phyloP scores from a whole-genome alignment of 148 eudicot species.

The Oxyria digyna region DNA sequence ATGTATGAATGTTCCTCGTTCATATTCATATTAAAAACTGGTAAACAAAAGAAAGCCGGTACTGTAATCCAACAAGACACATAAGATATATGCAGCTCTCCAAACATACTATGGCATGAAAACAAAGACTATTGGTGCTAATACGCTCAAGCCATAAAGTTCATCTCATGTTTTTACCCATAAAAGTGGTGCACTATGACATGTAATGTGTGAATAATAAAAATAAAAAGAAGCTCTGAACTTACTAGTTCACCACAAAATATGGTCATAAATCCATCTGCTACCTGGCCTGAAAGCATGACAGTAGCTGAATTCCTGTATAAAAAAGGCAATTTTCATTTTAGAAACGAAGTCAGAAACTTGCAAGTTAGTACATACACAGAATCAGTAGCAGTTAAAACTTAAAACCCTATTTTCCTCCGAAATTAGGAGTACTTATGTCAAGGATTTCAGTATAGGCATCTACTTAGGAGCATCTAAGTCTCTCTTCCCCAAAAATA shows the following conservation, averaged over 20 bases:
- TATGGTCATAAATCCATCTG: conserved; percentile 77
- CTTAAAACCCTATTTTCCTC: neutral
- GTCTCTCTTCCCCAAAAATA: neutral
- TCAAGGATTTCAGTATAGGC: neutral
- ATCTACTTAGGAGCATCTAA: neutral
- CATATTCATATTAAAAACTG: neutral
- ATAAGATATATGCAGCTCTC: neutral
- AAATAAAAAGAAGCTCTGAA: neutral
- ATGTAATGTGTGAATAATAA: neutral
- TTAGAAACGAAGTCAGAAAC: neutral
- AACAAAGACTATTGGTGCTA: neutral
- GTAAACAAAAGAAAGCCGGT: neutral
- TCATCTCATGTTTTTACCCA: neutral
- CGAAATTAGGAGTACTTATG: neutral
- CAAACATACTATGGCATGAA: neutral
- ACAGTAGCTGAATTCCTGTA: conserved; percentile 73
- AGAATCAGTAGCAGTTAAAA: too few relatives aligned
- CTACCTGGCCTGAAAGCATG: conserved; percentile 88
- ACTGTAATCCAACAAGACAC: neutral
- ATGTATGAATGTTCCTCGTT: neutral
- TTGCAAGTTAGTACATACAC: neutral
- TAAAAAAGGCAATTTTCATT: conserved; percentile 1
- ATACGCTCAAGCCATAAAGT: neutral
- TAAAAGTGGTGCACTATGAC: neutral
- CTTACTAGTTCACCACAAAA: conserved; percentile 90